These are phyloP conservation scores for Aspergillus homomorphus DNA, from an alignment of 495 filamentous ascomycete species.

Conservation along the genomic window DNA sequence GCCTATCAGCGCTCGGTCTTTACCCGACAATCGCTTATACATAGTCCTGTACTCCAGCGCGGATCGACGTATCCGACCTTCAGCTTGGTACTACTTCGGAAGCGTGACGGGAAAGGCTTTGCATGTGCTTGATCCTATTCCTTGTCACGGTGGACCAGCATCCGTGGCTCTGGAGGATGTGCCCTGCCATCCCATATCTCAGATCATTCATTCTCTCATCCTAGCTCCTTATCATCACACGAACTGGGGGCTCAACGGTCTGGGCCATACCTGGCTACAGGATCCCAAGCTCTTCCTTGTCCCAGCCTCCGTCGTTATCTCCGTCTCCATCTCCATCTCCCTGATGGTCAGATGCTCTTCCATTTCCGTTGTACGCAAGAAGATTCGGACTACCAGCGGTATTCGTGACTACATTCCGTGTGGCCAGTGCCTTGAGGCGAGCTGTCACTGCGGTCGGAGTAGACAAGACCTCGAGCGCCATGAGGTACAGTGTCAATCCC, in stretches of 20 bases:
- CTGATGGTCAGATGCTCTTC: neutral
- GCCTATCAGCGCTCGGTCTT: neutral
- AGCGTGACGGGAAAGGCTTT: slow-evolving; percentile 1
- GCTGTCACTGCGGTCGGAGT: slow-evolving; percentile 15
- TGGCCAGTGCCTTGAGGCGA: slow-evolving; percentile 23
- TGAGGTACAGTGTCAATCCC: slow-evolving; percentile 57
- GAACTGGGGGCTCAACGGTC: neutral
- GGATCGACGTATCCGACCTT: neutral
- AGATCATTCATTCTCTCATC: neutral
- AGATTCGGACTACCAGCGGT: slow-evolving; percentile 21
- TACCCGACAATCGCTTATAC: neutral
- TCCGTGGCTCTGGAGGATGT: neutral
- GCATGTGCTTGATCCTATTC: neutral
- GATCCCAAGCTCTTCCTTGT: neutral
- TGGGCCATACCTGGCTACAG: neutral
- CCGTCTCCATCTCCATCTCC: neutral
- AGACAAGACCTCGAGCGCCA: slow-evolving; percentile 46
- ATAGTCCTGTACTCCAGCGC: neutral
- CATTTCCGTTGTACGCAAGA: slow-evolving; percentile 25
- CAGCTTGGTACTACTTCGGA: slow-evolving; percentile 3
- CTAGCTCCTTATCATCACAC: neutral
- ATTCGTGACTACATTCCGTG: slow-evolving; percentile 15
- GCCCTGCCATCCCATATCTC: neutral
- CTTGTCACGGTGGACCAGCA: neutral
- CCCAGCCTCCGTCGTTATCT: neutral